Percentiles rank a stretch among this genome's conserved stretches.
phyloP scores from a whole-genome alignment of 2,329 filamentous ascomycete genomes.

The Phaeophleospora eucalypticola region DNA sequence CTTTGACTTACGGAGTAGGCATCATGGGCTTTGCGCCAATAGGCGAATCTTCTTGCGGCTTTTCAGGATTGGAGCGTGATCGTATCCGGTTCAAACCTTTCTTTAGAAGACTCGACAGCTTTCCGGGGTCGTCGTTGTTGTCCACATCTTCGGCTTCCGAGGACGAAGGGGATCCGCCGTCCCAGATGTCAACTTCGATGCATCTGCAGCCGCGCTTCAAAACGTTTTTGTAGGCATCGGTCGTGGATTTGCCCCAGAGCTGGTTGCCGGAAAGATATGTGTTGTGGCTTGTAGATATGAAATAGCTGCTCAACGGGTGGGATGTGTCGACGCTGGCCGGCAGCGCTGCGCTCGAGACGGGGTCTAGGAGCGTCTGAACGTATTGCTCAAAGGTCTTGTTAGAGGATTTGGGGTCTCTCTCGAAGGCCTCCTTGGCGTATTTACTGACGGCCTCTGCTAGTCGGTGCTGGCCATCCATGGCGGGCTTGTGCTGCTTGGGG shows the following conservation, averaged over 20 bases:
- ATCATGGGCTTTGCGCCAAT: conserved; percentile 14
- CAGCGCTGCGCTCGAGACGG: conserved; percentile 15
- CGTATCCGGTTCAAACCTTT: conserved; percentile 26
- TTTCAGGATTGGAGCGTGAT: conserved; percentile 16
- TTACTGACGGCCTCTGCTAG: conserved; percentile 21
- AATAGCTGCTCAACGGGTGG: conserved; percentile 77
- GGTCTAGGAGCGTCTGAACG: conserved; percentile 37
- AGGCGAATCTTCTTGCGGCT: conserved; percentile 11
- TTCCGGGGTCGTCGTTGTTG: conserved; percentile 29
- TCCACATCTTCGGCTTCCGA: conserved; percentile 29
- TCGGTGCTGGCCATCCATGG: not conserved
- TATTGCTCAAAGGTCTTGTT: conserved; percentile 38
- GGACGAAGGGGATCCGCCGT: conserved; percentile 56
- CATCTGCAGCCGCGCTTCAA: conserved; percentile 77
- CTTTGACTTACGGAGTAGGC: no score
- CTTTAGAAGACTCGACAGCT: conserved; percentile 29
- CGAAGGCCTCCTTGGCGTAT: conserved; percentile 24
- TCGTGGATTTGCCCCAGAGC: conserved; percentile 70
- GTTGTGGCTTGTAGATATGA: conserved; percentile 92
- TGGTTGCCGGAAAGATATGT: conserved; percentile 75
- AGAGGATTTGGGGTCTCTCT: conserved; percentile 4
- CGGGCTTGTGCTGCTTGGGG: no score
- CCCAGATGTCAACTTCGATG: conserved; percentile 94
- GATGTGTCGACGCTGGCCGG: conserved; percentile 25
- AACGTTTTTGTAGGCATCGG: conserved; percentile 68